These are phyloP conservation scores for Scheffersomyces amazonensis DNA, from an alignment of 805 yeast species.

Conservation along the genomic window DNA sequence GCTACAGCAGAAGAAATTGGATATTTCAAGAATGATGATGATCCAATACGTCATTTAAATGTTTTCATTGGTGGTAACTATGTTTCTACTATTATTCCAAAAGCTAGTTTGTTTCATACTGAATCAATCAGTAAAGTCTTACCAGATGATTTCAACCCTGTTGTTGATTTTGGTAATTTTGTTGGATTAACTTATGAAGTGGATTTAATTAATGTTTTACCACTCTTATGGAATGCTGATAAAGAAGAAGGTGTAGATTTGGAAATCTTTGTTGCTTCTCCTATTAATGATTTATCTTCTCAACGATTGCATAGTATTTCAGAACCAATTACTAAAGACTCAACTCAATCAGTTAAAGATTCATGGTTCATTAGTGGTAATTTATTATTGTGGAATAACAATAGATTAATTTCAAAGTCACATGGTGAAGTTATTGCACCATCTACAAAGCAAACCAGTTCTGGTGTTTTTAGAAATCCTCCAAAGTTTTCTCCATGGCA, in stretches of 20 bases:
- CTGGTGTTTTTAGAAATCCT: conserved; percentile 20
- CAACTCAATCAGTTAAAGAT: conserved; percentile 11
- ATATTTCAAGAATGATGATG: conserved; percentile 15
- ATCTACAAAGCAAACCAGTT: conserved; percentile 12
- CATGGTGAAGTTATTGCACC: conserved; percentile 14
- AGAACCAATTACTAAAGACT: conserved; percentile 14
- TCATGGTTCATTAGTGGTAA: conserved; percentile 25
- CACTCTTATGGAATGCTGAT: conserved; percentile 28
- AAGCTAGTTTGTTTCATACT: conserved; percentile 26
- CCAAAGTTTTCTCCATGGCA: conserved; percentile 17
- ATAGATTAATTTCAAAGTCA: conserved; percentile 9
- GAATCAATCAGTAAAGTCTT: conserved; percentile 13
- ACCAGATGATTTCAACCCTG: conserved; percentile 17
- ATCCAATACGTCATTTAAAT: conserved; percentile 24
- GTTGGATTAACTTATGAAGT: conserved; percentile 23
- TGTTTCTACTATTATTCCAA: conserved; percentile 21
- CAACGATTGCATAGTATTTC: conserved; percentile 14
- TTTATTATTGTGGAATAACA: conserved; percentile 21
- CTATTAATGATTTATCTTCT: conserved; percentile 13
- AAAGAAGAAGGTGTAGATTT: conserved; percentile 15
- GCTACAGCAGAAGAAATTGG: conserved; percentile 23
- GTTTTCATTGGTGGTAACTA: conserved; percentile 18
- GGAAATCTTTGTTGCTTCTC: conserved; percentile 22
- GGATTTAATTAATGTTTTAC: conserved; percentile 23
- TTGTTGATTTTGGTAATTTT: conserved; percentile 24